phyloP scores from a whole-genome alignment of 345 rosid genomes.

The Bruguiera parviflora region DNA sequence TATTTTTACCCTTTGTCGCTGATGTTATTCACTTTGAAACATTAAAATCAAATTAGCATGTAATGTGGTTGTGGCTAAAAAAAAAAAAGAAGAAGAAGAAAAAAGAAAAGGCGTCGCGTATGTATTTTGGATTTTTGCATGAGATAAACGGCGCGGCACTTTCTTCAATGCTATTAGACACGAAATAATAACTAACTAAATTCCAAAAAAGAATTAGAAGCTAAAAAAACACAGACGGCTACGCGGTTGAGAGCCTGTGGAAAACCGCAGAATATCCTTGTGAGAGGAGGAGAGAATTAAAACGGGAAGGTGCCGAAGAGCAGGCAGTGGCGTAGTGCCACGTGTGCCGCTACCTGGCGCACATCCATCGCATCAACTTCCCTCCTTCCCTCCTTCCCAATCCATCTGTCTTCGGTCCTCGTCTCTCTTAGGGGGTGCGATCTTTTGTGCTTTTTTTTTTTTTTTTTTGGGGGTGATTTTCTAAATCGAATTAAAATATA shows the following conservation, averaged over 20 bases:
- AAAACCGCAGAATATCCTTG: background rate
- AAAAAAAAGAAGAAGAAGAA: no score
- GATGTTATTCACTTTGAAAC: no score
- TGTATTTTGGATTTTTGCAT: no score
- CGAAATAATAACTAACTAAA: no score
- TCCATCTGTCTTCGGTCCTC: background rate
- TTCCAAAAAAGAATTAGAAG: no score
- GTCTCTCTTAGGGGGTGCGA: background rate
- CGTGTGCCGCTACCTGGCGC: constrained; percentile 70
- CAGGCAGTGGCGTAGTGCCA: constrained; percentile 38
- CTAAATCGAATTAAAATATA: no score
- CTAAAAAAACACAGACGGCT: background rate
- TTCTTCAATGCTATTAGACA: no score
- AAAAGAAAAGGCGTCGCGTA: no score
- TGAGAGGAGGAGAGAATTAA: background rate
- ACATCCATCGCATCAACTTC: constrained; percentile 49
- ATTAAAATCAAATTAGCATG: no score
- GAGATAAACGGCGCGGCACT: no score
- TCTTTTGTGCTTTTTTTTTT: background rate
- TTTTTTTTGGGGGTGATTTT: background rate
- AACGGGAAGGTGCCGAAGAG: constrained; percentile 22
- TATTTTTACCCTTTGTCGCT: no score
- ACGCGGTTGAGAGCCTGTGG: constrained; percentile 2
- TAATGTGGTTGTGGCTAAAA: no score
- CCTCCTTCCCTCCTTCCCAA: constrained; percentile 1